Evolutionary conservation across 352 stramenopile species (phyloP).

Genomic region (Globisporangium megalacanthum): DNA sequence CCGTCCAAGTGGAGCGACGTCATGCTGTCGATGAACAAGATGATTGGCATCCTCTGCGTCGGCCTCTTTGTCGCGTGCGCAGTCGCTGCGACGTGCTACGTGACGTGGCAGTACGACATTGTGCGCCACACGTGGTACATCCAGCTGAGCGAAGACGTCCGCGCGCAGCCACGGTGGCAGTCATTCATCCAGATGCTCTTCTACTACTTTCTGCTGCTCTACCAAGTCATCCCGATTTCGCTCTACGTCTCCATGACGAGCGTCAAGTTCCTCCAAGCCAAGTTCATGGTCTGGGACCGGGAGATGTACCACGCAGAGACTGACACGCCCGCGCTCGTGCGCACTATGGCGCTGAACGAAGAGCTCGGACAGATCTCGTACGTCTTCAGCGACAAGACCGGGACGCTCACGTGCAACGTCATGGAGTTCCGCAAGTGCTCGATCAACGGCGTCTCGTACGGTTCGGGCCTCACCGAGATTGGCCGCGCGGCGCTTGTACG

Average conservation of each 20-base stretch:
- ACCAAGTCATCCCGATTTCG: constrained; percentile 96
- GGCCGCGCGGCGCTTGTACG: constrained; percentile 57
- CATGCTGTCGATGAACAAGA: constrained; percentile 60
- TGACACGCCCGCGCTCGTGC: constrained; percentile 84
- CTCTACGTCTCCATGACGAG: constrained; percentile 97
- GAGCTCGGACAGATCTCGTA: constrained; percentile 91
- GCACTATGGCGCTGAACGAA: constrained; percentile 85
- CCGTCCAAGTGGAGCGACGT: constrained; percentile 59
- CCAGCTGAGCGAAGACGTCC: neutral
- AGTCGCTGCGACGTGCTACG: constrained; percentile 47
- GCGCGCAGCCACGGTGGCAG: constrained; percentile 15
- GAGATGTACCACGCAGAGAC: constrained; percentile 91
- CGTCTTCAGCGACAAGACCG: constrained; percentile 92
- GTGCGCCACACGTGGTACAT: constrained; percentile 2
- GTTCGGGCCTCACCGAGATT: constrained; percentile 82
- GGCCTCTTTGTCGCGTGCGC: constrained; percentile 54
- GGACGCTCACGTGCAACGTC: constrained; percentile 92
- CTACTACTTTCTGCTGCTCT: constrained; percentile 94
- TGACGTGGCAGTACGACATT: constrained; percentile 34
- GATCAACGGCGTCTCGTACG: constrained; percentile 91
- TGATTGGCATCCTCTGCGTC: constrained; percentile 76
- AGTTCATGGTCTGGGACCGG: constrained; percentile 91
- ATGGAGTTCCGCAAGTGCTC: constrained; percentile 96
- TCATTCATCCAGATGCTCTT: constrained; percentile 77
- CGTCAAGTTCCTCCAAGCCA: constrained; percentile 92